Conservation (phyloP, 2,329 filamentous ascomycete species). For the Coniochaeta pulveracea region DNA sequence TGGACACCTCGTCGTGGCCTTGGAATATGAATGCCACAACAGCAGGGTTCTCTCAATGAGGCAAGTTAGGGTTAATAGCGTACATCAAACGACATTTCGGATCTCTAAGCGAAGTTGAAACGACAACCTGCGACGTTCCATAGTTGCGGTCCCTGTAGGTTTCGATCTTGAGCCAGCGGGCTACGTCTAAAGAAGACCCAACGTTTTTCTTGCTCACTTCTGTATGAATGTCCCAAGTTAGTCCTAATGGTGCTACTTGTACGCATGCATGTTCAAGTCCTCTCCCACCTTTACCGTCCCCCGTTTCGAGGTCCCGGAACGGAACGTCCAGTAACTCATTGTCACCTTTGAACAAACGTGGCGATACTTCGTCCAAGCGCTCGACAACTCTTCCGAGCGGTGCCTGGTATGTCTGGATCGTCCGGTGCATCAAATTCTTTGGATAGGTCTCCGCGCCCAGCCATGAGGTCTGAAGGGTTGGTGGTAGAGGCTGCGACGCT, state of each 20-base stretch:
- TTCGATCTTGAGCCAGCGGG: constrained; percentile 1
- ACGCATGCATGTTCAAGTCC: background rate
- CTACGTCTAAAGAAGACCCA: background rate
- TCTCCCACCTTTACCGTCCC: background rate
- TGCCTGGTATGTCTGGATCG: constrained; percentile 2
- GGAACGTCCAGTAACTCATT: background rate
- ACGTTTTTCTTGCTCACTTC: constrained; percentile 1
- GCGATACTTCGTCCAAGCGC: background rate
- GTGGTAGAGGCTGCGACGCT: background rate
- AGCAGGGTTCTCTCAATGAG: background rate
- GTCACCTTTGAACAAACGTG: background rate
- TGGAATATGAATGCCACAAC: background rate
- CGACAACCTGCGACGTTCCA: background rate
- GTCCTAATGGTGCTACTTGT: background rate
- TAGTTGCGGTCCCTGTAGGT: background rate
- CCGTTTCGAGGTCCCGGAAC: background rate
- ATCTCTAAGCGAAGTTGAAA: background rate
- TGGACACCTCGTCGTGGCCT: background rate
- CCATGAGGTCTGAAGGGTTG: background rate
- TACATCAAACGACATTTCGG: constrained; percentile 2
- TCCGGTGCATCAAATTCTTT: constrained; percentile 1
- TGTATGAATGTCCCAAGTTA: background rate
- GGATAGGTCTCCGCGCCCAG: background rate
- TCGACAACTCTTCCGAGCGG: background rate
- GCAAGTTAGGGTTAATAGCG: background rate